Base-by-base conservation (phyloP, 805 yeast genomes). In the Candida adriatica region DNA sequence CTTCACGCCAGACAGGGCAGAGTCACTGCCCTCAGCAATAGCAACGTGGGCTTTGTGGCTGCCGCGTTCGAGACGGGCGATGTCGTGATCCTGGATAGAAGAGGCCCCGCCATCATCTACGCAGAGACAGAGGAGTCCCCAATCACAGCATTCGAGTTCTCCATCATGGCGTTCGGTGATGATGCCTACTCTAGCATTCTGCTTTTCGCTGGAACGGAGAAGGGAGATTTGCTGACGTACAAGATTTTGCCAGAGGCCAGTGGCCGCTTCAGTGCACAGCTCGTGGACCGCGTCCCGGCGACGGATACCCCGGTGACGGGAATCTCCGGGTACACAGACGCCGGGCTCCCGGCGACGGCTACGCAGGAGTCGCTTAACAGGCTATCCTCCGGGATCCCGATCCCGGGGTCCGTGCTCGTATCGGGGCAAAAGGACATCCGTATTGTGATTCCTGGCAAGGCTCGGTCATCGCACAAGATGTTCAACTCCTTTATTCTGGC, bases 1-100 rank as follows among this genome's bases (percentile, higher is more conserved):
- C 42, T 76, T 13, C 60, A 66, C 24, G 66, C 69, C 13, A 57
- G 58, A 22, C 49, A 55, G 30, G 74, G 76, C 1, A 51, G 51
- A 4, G 77, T 83, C 8, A 63, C 88, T 0, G 70, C 83, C 2
- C 39, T 88, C 29, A 66, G 70, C 33, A 71, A 82, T 53, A 78
- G 88, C 38, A 70, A 79, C 41, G 65, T 86, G 29, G 96, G 96
- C 0, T 88, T 92, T 59, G 83, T 81, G 7, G 92, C 82, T 1
- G 62, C 84, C 25, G 94, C 83, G 1, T 86, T 81, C 53, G 69
- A 68, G 27, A 68, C 77, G 10, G 96, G 97, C n/a, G 66, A 74
- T 21, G 39, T 90, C 13, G 57, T 79, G 2, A 75, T 90, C 0
- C 60, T 88, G 37, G 96, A 90, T 57, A 64, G 83, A 34, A 66